phyloP scores from a whole-genome alignment of 257 asterid species.

The Penstemon eatonii region DNA sequence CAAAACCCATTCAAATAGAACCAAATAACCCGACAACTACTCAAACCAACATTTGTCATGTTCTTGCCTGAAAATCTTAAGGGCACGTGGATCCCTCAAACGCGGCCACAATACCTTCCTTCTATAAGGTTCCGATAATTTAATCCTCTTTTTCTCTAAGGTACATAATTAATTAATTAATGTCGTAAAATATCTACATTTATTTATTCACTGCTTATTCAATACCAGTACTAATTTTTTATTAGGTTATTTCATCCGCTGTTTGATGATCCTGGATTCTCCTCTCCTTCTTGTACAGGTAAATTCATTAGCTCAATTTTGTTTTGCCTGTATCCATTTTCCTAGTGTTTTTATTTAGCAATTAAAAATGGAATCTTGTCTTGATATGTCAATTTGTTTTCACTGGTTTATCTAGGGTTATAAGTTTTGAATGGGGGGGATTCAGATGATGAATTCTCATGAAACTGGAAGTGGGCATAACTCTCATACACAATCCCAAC shows the following conservation, averaged over 20 bases:
- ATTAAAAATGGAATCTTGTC: conserved; percentile 5
- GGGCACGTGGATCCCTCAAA: too few relatives aligned
- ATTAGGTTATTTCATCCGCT: neutral
- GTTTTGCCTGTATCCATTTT: neutral
- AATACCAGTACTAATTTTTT: too few relatives aligned
- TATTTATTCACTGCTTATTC: too few relatives aligned
- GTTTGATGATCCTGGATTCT: neutral
- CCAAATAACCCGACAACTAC: too few relatives aligned
- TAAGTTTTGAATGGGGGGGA: conserved; percentile 70
- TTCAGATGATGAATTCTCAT: conserved; percentile 71
- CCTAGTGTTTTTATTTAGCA: neutral
- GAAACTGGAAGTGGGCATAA: conserved; percentile 48
- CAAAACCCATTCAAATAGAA: too few relatives aligned
- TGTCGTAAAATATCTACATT: too few relatives aligned
- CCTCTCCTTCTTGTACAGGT: neutral
- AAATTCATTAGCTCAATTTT: neutral
- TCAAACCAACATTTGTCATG: too few relatives aligned
- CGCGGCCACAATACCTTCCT: too few relatives aligned
- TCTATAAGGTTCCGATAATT: too few relatives aligned
- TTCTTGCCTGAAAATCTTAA: too few relatives aligned
- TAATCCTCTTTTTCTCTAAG: too few relatives aligned
- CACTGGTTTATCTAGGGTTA: conserved; percentile 13
- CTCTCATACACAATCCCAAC: conserved; percentile 40
- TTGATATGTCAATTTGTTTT: neutral
- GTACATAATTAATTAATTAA: too few relatives aligned